These are phyloP conservation scores for Paspalum vaginatum DNA, from an alignment of 176 grass and related monocot species.

Conservation along the genomic window DNA sequence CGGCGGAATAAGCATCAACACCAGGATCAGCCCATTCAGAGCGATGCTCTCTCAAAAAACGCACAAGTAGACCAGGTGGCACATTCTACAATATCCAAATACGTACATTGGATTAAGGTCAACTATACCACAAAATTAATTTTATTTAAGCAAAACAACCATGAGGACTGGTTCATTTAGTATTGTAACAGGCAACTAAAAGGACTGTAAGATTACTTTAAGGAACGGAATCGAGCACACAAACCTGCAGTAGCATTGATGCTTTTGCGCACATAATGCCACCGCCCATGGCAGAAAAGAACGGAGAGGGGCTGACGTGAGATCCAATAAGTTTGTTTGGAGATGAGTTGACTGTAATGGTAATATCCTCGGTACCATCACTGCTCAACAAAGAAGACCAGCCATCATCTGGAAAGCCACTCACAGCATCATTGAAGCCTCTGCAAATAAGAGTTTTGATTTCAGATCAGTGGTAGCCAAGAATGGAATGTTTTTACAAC, in stretches of 20 bases:
- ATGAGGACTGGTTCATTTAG: background rate
- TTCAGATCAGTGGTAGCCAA: constrained; percentile 7
- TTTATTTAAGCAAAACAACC: background rate
- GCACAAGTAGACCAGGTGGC: constrained; percentile 80
- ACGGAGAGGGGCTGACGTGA: constrained; percentile 53
- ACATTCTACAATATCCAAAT: constrained; percentile 68
- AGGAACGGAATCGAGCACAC: constrained; percentile 1
- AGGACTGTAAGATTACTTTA: background rate
- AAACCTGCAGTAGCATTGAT: constrained; percentile 94
- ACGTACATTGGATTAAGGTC: constrained; percentile 1
- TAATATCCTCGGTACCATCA: constrained; percentile 89
- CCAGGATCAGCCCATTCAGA: constrained; percentile 97
- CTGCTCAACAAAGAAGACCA: constrained; percentile 76
- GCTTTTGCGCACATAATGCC: constrained; percentile 97
- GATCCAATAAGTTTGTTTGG: constrained; percentile 80
- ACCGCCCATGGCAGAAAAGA: constrained; percentile 65
- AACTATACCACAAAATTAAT: background rate
- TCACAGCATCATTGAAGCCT: constrained; percentile 98
- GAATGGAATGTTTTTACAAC: constrained; percentile 12
- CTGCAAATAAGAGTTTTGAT: constrained; percentile 50
- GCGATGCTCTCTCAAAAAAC: constrained; percentile 95
- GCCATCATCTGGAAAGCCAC: constrained; percentile 90
- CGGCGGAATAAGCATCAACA: constrained; percentile 86
- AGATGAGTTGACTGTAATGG: constrained; percentile 73
- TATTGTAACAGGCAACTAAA: constrained; percentile 11